Evolutionary conservation across 202 grass and related monocot species (phyloP).

Genomic region (Setaria italica): DNA sequence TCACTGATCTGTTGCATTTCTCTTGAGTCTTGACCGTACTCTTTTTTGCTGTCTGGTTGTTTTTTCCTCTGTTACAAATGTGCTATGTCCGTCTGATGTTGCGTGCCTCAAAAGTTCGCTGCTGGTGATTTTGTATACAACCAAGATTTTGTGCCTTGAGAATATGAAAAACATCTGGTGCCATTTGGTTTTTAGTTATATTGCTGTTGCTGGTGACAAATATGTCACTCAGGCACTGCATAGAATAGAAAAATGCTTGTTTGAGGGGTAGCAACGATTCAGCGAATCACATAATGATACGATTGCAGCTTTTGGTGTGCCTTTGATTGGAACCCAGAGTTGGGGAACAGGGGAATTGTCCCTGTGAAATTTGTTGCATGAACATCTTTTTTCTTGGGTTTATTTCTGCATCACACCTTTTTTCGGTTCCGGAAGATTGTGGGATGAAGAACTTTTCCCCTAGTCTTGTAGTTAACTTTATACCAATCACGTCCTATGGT

Average conservation of each 20-base stretch:
- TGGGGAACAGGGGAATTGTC: neutral
- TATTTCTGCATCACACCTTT: neutral
- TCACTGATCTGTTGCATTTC: slow-evolving; percentile 19
- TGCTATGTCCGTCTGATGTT: slow-evolving; percentile 21
- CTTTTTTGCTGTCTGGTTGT: neutral
- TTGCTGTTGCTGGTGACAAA: neutral
- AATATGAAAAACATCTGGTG: neutral
- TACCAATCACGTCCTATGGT: neutral
- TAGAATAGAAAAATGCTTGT: slow-evolving; percentile 18
- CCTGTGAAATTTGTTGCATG: neutral
- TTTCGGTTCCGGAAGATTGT: neutral
- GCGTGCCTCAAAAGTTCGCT: neutral
- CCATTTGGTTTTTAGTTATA: slow-evolving; percentile 7
- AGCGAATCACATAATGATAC: neutral
- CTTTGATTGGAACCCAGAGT: slow-evolving; percentile 1
- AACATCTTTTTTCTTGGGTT: slow-evolving; percentile 10
- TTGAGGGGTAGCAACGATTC: neutral
- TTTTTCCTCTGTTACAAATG: neutral
- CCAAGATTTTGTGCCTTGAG: neutral
- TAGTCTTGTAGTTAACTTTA: neutral
- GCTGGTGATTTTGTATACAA: slow-evolving; percentile 11
- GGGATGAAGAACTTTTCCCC: neutral
- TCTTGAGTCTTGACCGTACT: slow-evolving; percentile 3
- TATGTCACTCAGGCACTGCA: neutral
- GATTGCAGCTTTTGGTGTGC: slow-evolving; percentile 3